Evolutionary conservation across 2,329 filamentous ascomycete genomes (phyloP).

Genomic region (Trichoderma sp.): DNA sequence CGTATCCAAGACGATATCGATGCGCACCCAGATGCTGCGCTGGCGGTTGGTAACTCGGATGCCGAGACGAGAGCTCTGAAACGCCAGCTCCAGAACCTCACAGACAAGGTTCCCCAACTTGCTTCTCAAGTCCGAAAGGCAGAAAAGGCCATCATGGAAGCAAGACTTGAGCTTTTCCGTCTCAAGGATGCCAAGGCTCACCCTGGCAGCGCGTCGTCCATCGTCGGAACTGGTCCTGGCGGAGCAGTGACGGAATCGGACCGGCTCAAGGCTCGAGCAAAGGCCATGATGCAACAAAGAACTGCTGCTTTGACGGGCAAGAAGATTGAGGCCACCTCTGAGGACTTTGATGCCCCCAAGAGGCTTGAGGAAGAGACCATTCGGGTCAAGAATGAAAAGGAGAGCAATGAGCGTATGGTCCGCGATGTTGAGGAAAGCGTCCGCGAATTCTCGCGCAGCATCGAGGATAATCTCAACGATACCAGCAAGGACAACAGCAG

Average conservation of each 20-base stretch:
- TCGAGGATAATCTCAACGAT: constrained; percentile 86
- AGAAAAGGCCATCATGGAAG: constrained; percentile 89
- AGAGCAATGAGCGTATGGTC: constrained; percentile 95
- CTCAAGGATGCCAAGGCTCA: constrained; percentile 90
- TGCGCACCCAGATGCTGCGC: constrained; percentile 71
- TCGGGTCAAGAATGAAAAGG: constrained; percentile 76
- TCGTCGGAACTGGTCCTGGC: constrained; percentile 90
- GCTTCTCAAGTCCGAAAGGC: constrained; percentile 88
- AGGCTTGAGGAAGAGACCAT: constrained; percentile 85
- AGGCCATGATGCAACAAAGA: constrained; percentile 98
- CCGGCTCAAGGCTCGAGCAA: constrained; percentile 88
- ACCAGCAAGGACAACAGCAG: constrained; percentile 69
- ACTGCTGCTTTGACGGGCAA: constrained; percentile 88
- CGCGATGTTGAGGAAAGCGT: constrained; percentile 96
- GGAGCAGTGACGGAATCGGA: constrained; percentile 90
- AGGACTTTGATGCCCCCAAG: constrained; percentile 75
- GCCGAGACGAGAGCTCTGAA: constrained; percentile 83
- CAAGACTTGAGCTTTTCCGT: constrained; percentile 87
- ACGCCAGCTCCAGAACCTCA: constrained; percentile 82
- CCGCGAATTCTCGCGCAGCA: constrained; percentile 75
- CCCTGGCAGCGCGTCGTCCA: constrained; percentile 72
- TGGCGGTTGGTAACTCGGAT: constrained; percentile 73
- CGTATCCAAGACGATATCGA: constrained; percentile 94
- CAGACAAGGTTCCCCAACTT: constrained; percentile 85
- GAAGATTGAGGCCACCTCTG: constrained; percentile 64